Evolutionary conservation across 2,329 filamentous ascomycete genomes (phyloP).

Genomic region (Aureobasidium sp.): DNA sequence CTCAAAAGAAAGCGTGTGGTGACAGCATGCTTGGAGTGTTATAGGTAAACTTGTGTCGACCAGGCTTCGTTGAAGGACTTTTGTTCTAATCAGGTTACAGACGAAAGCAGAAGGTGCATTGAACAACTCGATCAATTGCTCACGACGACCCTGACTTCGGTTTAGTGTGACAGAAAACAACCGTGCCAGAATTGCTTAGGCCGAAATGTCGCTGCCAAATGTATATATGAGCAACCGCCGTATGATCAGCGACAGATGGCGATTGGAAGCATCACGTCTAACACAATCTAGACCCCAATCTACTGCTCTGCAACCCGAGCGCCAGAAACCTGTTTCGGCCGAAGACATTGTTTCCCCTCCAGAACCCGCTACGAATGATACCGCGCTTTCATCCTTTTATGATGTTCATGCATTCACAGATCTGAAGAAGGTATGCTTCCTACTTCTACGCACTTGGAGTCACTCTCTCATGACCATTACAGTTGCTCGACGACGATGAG

Average conservation of each 20-base stretch:
- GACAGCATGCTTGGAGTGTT: not conserved
- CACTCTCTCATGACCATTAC: not conserved
- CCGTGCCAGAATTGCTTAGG: not conserved
- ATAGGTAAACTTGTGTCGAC: not conserved
- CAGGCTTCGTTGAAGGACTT: not conserved
- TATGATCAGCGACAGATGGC: not conserved
- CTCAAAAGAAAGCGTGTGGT: not conserved
- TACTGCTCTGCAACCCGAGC: not conserved
- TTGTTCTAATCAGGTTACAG: not conserved
- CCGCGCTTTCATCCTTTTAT: not conserved
- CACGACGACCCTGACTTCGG: not conserved
- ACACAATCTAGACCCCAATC: not conserved
- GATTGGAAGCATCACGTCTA: not conserved
- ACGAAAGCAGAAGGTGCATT: conserved; percentile 5
- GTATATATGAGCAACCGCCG: not conserved
- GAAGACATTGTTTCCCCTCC: not conserved
- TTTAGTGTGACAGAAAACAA: not conserved
- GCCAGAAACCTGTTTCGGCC: not conserved
- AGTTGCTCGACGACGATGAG: not conserved
- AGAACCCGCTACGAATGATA: not conserved
- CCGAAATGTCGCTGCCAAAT: conserved; percentile 1
- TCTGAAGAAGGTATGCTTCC: not conserved
- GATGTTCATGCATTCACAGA: conserved; percentile 1
- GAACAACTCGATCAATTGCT: not conserved
- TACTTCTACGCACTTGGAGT: not conserved